These are phyloP conservation scores for Cryptomeria japonica DNA, from an alignment of 75 land plant genomes.

Conservation along the genomic window DNA sequence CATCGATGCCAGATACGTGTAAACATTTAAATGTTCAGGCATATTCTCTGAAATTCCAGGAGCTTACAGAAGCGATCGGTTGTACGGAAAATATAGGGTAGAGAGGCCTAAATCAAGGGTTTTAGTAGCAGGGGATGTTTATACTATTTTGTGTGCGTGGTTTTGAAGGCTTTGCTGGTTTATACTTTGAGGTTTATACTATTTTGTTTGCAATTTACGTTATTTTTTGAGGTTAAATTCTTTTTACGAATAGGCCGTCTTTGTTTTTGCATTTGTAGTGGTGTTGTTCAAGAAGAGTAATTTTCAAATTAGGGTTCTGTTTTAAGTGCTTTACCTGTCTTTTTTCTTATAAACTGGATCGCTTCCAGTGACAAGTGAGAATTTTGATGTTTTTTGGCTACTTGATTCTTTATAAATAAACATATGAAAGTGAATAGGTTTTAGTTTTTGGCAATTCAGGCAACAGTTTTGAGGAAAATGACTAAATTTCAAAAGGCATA, in stretches of 20 bases:
- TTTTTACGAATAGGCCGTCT: not conserved
- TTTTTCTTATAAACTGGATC: not conserved
- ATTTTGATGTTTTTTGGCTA: not conserved
- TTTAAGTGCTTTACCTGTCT: not conserved
- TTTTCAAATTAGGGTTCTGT: not conserved
- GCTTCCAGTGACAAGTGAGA: not conserved
- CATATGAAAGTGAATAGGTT: not conserved
- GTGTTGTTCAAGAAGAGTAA: not conserved
- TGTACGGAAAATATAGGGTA: not conserved
- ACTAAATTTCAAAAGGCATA: not conserved
- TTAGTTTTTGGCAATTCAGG: not conserved
- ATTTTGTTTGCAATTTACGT: not conserved
- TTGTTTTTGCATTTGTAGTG: not conserved
- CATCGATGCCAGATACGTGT: not conserved
- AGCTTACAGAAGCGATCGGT: not conserved
- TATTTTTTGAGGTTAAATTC: not conserved
- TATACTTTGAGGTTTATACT: no score
- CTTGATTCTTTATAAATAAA: not conserved
- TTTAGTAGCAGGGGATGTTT: not conserved
- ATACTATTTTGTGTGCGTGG: not conserved
- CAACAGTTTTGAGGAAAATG: not conserved
- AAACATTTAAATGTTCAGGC: not conserved
- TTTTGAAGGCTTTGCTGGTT: not conserved
- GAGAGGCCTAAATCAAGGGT: not conserved
- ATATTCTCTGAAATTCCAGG: not conserved